Base-by-base conservation (phyloP, 116 monocot species). In the Dioscorea cayenensis region DNA sequence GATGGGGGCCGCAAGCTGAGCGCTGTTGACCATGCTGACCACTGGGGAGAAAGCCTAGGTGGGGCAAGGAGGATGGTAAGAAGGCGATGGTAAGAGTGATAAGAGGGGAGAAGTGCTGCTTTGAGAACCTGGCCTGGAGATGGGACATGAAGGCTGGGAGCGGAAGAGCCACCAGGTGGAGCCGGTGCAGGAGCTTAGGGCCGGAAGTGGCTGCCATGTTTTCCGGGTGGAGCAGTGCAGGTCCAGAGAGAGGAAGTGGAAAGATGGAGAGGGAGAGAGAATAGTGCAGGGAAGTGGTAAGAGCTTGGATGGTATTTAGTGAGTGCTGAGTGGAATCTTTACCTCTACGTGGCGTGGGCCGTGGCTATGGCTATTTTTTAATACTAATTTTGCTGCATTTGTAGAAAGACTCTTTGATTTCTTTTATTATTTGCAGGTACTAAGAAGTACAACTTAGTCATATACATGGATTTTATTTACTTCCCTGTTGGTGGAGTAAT, bases 101-200 rank as follows among this genome's bases (percentile, higher is more conserved):
- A 76, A 35, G 70, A 75, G 64, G 22, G n/a, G n/a, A 82, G 64
- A 50, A 64, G 32, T 70, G 58, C 49, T 38, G 49, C n/a, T n/a
- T n/a, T n/a, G 76, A 63, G 38, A 67, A 36, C 7, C n/a, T 14
- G 29, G 32, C 32, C 4, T 81, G 68, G 70, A 28, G 52, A n/a
- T n/a, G n/a, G n/a, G 79, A 76, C 19, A 89, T 49, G 63, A 87
- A 51, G 4, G 86, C 72, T 5, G 87, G 90, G 36, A 94, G 69
- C 19, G 90, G 74, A 83, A 78, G 6, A 83, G 66, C 79, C 78
- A 88, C 85, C 85, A 92, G 66, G 50, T 79, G 17, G 83, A 74
- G 72, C 85, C 88, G 0, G 70, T 67, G 76, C 78, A 35, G 14
- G 76, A 71, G 4, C 7, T 3, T 9, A 67, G 12, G 32, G n/a